Percentiles rank a stretch among this genome's conserved stretches.
Conservation (phyloP, 352 stramenopile genomes). For the Globisporangium barbulae region DNA sequence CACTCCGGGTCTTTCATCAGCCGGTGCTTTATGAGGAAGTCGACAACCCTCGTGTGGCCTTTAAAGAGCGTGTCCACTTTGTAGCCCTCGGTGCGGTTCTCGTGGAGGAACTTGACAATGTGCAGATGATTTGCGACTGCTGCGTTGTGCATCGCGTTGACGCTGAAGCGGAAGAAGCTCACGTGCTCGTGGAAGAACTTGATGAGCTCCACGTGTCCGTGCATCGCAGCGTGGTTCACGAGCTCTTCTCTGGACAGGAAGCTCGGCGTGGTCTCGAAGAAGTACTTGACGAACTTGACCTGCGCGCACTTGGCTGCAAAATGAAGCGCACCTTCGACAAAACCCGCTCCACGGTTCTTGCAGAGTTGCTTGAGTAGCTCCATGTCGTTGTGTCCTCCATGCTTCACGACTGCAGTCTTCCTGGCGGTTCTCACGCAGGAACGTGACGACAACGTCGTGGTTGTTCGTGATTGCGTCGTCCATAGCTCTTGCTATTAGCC, state of each 20-base stretch:
- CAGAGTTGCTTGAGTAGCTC: not conserved
- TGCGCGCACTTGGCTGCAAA: not conserved
- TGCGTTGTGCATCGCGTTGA: constrained; percentile 5
- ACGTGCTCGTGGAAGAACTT: constrained; percentile 9
- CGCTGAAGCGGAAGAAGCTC: not conserved
- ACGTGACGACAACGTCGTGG: constrained; percentile 14
- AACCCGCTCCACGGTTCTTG: not conserved
- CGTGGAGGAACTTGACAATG: constrained; percentile 9
- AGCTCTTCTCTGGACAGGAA: not conserved
- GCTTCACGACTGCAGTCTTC: not conserved
- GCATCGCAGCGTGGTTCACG: constrained; percentile 4
- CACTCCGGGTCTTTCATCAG: not conserved
- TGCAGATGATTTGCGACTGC: constrained; percentile 3
- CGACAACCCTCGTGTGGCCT: not conserved
- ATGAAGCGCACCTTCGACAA: not conserved
- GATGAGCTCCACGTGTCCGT: constrained; percentile 3
- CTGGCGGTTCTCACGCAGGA: constrained; percentile 5
- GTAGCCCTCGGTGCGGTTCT: constrained; percentile 6
- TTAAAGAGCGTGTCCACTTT: constrained; percentile 7
- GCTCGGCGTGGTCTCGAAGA: not conserved
- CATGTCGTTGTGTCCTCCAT: not conserved
- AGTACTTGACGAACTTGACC: not conserved
- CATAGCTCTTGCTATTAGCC: constrained; percentile 21
- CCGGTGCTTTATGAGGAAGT: not conserved
- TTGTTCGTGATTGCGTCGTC: not conserved